A percentile compares a stretch with the other conserved stretches of the same genome.
phyloP scores from a whole-genome alignment of 2,329 filamentous ascomycete genomes.

The Colletotrichum endophyticum region DNA sequence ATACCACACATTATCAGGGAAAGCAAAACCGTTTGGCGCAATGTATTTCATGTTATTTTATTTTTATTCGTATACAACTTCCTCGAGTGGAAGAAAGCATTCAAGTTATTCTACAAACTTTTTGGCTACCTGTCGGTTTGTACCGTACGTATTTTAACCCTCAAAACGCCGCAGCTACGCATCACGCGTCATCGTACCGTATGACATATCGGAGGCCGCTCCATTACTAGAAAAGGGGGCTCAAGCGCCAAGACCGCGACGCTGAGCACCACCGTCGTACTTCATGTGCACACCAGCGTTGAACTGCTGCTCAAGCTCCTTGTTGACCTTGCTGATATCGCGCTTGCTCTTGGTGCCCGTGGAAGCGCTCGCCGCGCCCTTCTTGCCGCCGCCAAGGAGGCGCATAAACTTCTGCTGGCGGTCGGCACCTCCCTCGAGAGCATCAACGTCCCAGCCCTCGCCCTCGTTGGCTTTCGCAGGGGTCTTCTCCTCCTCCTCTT shows the following conservation, averaged over 20 bases:
- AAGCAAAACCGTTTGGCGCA: constrained; percentile 6
- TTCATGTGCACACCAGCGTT: constrained; percentile 62
- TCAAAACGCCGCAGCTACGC: constrained; percentile 1
- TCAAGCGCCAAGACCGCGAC: constrained; percentile 57
- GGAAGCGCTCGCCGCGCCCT: constrained; percentile 28
- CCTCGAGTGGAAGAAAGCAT: not conserved
- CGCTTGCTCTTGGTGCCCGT: constrained; percentile 29
- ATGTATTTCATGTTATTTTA: not conserved
- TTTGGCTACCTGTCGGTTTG: not conserved
- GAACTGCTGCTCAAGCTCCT: constrained; percentile 62
- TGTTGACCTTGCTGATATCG: constrained; percentile 44
- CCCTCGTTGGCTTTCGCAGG: constrained; percentile 24
- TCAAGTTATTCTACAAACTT: constrained; percentile 4
- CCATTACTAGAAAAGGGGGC: not conserved
- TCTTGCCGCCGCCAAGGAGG: constrained; percentile 59
- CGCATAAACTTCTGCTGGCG: constrained; percentile 63
- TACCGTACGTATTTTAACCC: not conserved
- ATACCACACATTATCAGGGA: not conserved
- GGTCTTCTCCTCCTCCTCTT: constrained; percentile 22
- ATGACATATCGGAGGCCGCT: constrained; percentile 1
- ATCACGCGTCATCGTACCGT: not conserved
- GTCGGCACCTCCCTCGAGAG: constrained; percentile 53
- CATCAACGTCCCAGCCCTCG: constrained; percentile 59
- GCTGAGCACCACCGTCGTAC: constrained; percentile 52
- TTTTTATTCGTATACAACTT: not conserved